phyloP scores from a whole-genome alignment of 139 green algal genomes.

The Cymbomonas tetramitiformis region DNA sequence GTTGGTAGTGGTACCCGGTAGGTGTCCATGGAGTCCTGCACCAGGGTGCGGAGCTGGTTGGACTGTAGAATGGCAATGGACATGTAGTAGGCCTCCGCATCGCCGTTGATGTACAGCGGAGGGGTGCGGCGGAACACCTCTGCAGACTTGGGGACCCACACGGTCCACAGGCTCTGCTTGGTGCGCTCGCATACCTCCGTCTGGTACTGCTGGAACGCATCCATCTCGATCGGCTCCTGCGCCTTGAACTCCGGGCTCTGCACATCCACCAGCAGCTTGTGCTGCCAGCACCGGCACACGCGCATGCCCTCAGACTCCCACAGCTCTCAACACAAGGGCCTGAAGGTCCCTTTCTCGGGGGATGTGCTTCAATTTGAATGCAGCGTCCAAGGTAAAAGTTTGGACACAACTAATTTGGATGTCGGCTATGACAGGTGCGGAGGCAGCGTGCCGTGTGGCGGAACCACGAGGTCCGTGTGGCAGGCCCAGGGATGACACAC shows the following conservation, averaged over 20 bases:
- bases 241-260: not conserved
- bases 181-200: slow-evolving; percentile 33
- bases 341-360: too few relatives aligned
- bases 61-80: slow-evolving; percentile 42
- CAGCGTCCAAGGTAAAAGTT: too few relatives aligned
- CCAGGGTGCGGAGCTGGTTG: slow-evolving; percentile 52
- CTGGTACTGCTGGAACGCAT: slow-evolving; percentile 40
- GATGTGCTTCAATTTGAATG: too few relatives aligned
- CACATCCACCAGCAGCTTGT: slow-evolving; percentile 23
- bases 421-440: too few relatives aligned
- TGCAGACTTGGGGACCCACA: slow-evolving; percentile 48
- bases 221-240: slow-evolving; percentile 22
- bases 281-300: slow-evolving; percentile 27
- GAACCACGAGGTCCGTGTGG: too few relatives aligned
- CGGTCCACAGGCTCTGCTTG: slow-evolving; percentile 44
- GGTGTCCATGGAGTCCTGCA: slow-evolving; percentile 35
- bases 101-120: slow-evolving; percentile 52
- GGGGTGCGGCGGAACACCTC: slow-evolving; percentile 51
- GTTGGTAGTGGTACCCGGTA: too few relatives aligned
- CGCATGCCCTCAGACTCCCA: slow-evolving; percentile 39
- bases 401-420: too few relatives aligned
- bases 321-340: too few relatives aligned
- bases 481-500: too few relatives aligned
- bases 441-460: too few relatives aligned
- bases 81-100: slow-evolving; percentile 36